Base-by-base conservation (phyloP, 208 protist species). In the Leishmania tropica region DNA sequence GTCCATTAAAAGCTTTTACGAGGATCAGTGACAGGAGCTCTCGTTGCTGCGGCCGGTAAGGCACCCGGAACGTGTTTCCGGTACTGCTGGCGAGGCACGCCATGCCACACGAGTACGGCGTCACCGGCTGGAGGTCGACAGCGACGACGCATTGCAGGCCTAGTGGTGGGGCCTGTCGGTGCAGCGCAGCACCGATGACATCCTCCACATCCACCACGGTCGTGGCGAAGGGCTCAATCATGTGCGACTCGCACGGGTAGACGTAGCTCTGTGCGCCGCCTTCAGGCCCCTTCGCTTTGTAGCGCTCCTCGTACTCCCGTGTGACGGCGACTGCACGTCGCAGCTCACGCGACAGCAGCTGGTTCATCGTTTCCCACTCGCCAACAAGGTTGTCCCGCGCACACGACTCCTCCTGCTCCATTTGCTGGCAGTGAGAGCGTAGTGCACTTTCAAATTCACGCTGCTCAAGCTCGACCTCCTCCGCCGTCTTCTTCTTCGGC, bases 11-110 rank as follows among this genome's bases (percentile, higher is more conserved):
- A 0, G 95, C 95, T 71, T 95, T 94, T 24, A 80, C 56, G 15
- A 98, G 79, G 21, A 79, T 80, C 77, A 68, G 78, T 28, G 93
- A 89, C 10, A 96, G 81, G 35, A 98, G 60, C 28, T 88, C 87
- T 0, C 91, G 91, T 76, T 96, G 93, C 54, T 95, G 85, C 13
- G 92, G 93, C 11, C 87, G 76, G 88, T 98, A 98, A 13, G 89
- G 86, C 40, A 96, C 86, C 40, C 86, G 74, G 35, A 98, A 85
- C 28, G 88, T 94, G 86, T 96, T 89, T 35, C 93, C 92, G 17
- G 91, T 96, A 86, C 93, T 96, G 81, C 95, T 95, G 11, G 93
- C 93, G 24, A 98, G 76, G 74, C 87, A 94, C 6, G 92, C 89
- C 58, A 91, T 81, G 13, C 95, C 95, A 71, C 84, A 86, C 40